phyloP scores from a whole-genome alignment of 176 grass and related monocot genomes.

The Aegilops tauschii region DNA sequence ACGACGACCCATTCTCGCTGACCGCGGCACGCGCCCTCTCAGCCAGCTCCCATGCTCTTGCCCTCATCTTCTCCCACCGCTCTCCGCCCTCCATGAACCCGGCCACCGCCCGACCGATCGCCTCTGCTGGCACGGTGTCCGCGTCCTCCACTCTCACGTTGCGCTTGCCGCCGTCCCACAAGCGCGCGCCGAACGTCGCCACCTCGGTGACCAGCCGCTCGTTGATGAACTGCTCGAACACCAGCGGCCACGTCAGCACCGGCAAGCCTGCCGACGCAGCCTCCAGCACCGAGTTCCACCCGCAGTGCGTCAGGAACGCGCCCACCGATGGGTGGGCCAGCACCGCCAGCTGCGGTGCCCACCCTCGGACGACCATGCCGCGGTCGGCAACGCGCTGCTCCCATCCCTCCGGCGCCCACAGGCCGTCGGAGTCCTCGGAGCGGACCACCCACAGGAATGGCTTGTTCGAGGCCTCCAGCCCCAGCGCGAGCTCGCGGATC shows the following conservation, averaged over 20 bases:
- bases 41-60: conserved; percentile 35
- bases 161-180: conserved; percentile 59
- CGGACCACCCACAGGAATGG: conserved; percentile 77
- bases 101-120: conserved; percentile 36
- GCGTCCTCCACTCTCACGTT: conserved; percentile 20
- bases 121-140: conserved; percentile 50
- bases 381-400: conserved; percentile 42
- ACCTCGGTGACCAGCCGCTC: conserved; percentile 71
- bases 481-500: conserved; percentile 58
- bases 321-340: conserved; percentile 58
- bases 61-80: conserved; percentile 16
- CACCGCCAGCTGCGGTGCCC: conserved; percentile 75
- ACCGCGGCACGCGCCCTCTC: conserved; percentile 40
- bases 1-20: conserved; percentile 44
- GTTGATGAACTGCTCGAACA: conserved; percentile 95
- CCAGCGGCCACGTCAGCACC: conserved; percentile 84
- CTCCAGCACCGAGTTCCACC: conserved; percentile 62
- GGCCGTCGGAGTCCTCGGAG: not conserved
- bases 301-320: conserved; percentile 59
- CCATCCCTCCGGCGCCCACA: conserved; percentile 58
- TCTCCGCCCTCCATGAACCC: conserved; percentile 49
- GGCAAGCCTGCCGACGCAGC: conserved; percentile 58
- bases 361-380: conserved; percentile 58
- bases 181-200: conserved; percentile 32
- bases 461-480: conserved; percentile 57